phyloP scores from a whole-genome alignment of 208 protist genomes.

The Leishmania guyanensis region DNA sequence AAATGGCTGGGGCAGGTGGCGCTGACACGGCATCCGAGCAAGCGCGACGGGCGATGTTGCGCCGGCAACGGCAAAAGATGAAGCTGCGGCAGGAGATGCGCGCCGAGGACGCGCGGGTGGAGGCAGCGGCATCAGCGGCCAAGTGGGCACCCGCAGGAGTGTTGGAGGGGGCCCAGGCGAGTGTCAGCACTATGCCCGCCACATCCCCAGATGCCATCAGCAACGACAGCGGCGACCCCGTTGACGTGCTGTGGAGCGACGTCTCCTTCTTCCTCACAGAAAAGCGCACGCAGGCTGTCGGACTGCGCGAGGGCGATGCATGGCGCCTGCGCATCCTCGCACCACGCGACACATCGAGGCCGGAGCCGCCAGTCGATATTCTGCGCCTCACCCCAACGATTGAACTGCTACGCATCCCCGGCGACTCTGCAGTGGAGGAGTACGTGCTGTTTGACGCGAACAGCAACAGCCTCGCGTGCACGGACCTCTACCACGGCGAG shows the following conservation, averaged over 20 bases:
- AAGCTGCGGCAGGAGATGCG: slow-evolving; percentile 24
- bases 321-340: slow-evolving; percentile 39
- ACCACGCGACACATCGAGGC: slow-evolving; percentile 1
- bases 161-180: neutral
- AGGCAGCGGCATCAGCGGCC: neutral
- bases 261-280: slow-evolving; percentile 26
- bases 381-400: slow-evolving; percentile 63
- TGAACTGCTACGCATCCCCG: slow-evolving; percentile 59
- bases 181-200: neutral
- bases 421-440: slow-evolving; percentile 72
- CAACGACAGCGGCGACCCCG: slow-evolving; percentile 28
- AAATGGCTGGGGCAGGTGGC: neutral
- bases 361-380: slow-evolving; percentile 4
- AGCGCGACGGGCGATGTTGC: slow-evolving; percentile 5
- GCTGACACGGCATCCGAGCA: neutral
- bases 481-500: slow-evolving; percentile 81
- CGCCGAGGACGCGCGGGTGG: slow-evolving; percentile 6
- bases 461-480: slow-evolving; percentile 64
- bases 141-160: neutral
- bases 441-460: slow-evolving; percentile 75
- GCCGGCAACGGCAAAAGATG: slow-evolving; percentile 18
- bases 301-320: slow-evolving; percentile 46
- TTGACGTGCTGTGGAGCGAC: slow-evolving; percentile 42
- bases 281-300: slow-evolving; percentile 18
- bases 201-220: neutral